Percentiles rank a stretch among this genome's conserved stretches.
phyloP scores from a whole-genome alignment of 345 rosid species.

The Populus nigra region DNA sequence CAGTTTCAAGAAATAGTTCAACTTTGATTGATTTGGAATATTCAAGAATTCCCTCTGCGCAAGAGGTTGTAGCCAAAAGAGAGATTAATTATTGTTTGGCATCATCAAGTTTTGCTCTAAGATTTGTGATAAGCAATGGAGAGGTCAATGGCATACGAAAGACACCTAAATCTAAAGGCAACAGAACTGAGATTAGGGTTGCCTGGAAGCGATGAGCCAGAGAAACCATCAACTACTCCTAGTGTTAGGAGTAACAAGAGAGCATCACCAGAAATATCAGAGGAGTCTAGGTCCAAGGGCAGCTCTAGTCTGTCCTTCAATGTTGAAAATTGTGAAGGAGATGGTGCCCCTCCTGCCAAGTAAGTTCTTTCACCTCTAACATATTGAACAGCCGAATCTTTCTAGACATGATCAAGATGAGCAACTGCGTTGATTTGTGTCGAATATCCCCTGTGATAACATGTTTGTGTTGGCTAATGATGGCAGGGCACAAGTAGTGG shows the following conservation, averaged over 20 bases:
- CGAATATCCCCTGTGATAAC: not conserved
- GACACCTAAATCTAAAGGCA: constrained; percentile 24
- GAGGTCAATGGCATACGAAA: constrained; percentile 25
- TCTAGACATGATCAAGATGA: not conserved
- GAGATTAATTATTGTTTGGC: not conserved
- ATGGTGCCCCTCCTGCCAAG: constrained; percentile 48
- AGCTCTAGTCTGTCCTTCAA: constrained; percentile 19
- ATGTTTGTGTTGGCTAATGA: not conserved
- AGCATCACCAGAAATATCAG: constrained; percentile 38
- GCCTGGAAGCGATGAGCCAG: constrained; percentile 18
- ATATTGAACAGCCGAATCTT: not conserved
- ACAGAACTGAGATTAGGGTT: constrained; percentile 29
- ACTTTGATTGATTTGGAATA: not conserved
- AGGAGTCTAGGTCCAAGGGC: constrained; percentile 19
- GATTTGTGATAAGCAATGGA: constrained; percentile 10
- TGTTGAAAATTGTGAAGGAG: constrained; percentile 14
- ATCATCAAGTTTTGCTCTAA: not conserved
- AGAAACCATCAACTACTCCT: not conserved
- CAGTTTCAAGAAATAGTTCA: not conserved
- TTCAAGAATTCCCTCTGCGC: not conserved
- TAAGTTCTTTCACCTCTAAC: constrained; percentile 24
- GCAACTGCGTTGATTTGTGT: not conserved
- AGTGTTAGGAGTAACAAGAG: constrained; percentile 9
- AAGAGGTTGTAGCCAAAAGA: not conserved
- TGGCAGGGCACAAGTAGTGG: constrained; percentile 26